These are phyloP conservation scores for Auricularia auricula-judae DNA, from an alignment of 768 basidiomycete species.

Conservation along the genomic window DNA sequence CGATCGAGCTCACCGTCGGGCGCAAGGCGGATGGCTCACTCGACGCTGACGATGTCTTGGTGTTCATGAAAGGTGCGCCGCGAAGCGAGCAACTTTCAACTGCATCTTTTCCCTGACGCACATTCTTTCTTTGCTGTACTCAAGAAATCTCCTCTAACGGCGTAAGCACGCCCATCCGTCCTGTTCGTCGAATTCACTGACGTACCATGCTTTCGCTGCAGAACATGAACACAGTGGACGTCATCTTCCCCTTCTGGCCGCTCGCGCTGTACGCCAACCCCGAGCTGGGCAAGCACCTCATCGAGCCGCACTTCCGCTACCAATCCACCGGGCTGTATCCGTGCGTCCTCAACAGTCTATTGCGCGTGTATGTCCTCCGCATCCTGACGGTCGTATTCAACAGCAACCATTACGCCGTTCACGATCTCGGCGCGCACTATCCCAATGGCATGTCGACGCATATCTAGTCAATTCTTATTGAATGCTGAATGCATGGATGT, in stretches of 20 bases:
- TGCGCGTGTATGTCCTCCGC: conserved; percentile 3
- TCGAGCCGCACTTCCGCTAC: conserved; percentile 53
- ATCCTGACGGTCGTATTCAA: not conserved
- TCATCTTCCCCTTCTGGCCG: conserved; percentile 13
- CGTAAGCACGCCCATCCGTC: too few relatives aligned
- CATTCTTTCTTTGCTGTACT: not conserved
- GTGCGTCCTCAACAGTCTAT: conserved; percentile 1
- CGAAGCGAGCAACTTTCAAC: not conserved
- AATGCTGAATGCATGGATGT: too few relatives aligned
- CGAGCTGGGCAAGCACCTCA: conserved; percentile 36
- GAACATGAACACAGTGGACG: conserved; percentile 11
- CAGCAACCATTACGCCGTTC: conserved; percentile 1
- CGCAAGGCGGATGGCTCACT: conserved; percentile 16
- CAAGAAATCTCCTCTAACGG: not conserved
- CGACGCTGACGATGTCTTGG: conserved; percentile 22
- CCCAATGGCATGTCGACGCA: conserved; percentile 2
- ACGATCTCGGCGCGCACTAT: conserved; percentile 5
- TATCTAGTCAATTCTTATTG: too few relatives aligned
- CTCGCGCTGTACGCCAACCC: conserved; percentile 13
- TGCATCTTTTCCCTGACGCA: conserved; percentile 3
- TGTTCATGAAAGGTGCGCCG: conserved; percentile 21
- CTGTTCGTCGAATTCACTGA: too few relatives aligned
- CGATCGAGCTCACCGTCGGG: conserved; percentile 23
- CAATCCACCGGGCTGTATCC: conserved; percentile 58
- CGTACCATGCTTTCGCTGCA: too few relatives aligned